Evolutionary conservation across 73 alveolate species (phyloP).

Genomic region (Stentor coeruleus): DNA sequence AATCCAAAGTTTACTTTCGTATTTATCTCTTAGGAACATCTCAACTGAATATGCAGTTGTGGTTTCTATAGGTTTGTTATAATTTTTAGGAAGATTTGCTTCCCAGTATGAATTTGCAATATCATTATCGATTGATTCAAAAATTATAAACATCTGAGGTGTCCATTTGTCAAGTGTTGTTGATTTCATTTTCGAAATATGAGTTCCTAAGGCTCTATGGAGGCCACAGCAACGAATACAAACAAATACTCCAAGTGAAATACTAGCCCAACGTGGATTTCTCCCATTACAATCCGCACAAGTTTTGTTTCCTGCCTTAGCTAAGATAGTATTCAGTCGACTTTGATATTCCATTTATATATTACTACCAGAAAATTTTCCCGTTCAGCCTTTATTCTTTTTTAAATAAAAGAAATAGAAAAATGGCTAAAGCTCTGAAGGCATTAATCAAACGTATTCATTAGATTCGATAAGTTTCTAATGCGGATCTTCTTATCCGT

Average conservation of each 20-base stretch:
- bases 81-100: constrained; percentile 36
- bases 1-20: constrained; percentile 35
- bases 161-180: constrained; percentile 76
- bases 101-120: constrained; percentile 83
- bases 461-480: too few relatives aligned
- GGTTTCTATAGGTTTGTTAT: constrained; percentile 30
- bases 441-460: too few relatives aligned
- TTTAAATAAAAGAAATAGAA: too few relatives aligned
- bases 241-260: constrained; percentile 74
- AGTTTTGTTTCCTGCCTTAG: constrained; percentile 59
- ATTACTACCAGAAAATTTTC: too few relatives aligned
- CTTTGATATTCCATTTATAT: neutral
- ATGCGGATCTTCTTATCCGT: too few relatives aligned
- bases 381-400: too few relatives aligned
- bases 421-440: too few relatives aligned
- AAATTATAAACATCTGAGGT: constrained; percentile 50
- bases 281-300: constrained; percentile 77
- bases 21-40: constrained; percentile 47
- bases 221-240: constrained; percentile 80
- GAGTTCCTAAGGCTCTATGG: constrained; percentile 74
- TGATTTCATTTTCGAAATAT: constrained; percentile 72
- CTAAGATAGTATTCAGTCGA: constrained; percentile 27
- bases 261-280: constrained; percentile 80
- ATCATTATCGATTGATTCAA: constrained; percentile 67
- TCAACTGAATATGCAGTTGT: constrained; percentile 32